Evolutionary conservation across 2,329 filamentous ascomycete genomes (phyloP).

Genomic region (Taxawa tesnikishii): DNA sequence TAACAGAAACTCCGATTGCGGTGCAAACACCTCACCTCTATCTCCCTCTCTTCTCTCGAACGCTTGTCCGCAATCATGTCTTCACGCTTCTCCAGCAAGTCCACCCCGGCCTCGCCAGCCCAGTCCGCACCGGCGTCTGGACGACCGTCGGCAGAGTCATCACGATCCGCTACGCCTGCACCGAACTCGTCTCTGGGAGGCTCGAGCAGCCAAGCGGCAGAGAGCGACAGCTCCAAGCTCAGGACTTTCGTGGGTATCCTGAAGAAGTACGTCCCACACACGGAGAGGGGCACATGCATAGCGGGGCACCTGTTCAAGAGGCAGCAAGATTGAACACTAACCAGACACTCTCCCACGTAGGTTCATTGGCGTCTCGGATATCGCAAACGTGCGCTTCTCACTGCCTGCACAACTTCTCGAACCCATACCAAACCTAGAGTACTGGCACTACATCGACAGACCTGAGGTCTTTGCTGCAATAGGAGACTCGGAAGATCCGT

Average conservation of each 20-base stretch:
- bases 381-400: slow-evolving; percentile 90
- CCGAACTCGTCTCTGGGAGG: slow-evolving; percentile 13
- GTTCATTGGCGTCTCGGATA: slow-evolving; percentile 92
- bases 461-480: slow-evolving; percentile 78
- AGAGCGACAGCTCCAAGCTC: slow-evolving; percentile 77
- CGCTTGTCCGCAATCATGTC: neutral
- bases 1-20: too few species aligned
- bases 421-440: slow-evolving; percentile 92
- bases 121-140: neutral
- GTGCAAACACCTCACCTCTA: too few species aligned
- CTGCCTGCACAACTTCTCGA: slow-evolving; percentile 91
- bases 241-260: slow-evolving; percentile 80
- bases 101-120: neutral
- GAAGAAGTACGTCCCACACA: slow-evolving; percentile 70
- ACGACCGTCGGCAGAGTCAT: neutral
- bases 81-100: neutral
- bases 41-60: too few species aligned
- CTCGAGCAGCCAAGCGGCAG: slow-evolving; percentile 50
- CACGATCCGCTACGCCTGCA: neutral
- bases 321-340: too few species aligned
- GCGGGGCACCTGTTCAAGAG: too few species aligned
- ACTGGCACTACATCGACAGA: slow-evolving; percentile 96
- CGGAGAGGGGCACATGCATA: too few species aligned
- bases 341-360: too few species aligned
- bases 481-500: slow-evolving; percentile 78